Base-by-base conservation (phyloP, 768 basidiomycete genomes). In the Hydnum rufescens region DNA sequence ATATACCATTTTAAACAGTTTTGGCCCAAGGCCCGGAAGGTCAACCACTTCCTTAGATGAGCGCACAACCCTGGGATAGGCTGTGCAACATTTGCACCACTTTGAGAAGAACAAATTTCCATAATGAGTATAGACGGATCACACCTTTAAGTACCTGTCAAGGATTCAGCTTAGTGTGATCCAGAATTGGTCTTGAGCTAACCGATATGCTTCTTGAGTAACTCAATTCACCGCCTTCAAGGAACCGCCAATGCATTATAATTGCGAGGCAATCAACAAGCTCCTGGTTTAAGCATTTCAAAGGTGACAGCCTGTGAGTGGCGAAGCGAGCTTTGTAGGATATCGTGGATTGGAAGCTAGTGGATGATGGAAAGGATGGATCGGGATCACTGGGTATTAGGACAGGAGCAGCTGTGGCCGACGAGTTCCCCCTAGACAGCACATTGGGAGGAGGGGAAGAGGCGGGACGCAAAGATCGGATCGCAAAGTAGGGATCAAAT, bases 151-250 rank as follows among this genome's bases (percentile, higher is more conserved):
- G n/a, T n/a, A n/a, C n/a, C n/a, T n/a, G n/a, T n/a, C n/a, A n/a
- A n/a, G n/a, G n/a, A n/a, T n/a, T n/a, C n/a, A n/a, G n/a, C n/a
- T n/a, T n/a, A n/a, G n/a, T n/a, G n/a, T n/a, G n/a, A n/a, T n/a
- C n/a, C n/a, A n/a, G n/a, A n/a, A n/a, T n/a, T n/a, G n/a, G n/a
- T n/a, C 34, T 42, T n/a, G 56, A 28, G 64, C 76, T 57, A 60
- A 80, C 80, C n/a, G 77, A 70, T 57, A 85, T 77, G 1, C 80
- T 77, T 47, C 82, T 71, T 31, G 76, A 70, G 57, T 88, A 89
- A 55, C 76, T 77, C 47, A 88, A 64, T 36, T 78, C 75, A 58
- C 80, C 83, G 8, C 80, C 77, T 60, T 88, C 85, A 1, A 84
- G 64, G 44, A 74, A 68, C 43, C 85, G 70, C 25, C 70, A 67